Evolutionary conservation across 306 rosid species (phyloP), one percentile per base, ranked within the genome.

Genomic region (Dalbergia cultrata): DNA sequence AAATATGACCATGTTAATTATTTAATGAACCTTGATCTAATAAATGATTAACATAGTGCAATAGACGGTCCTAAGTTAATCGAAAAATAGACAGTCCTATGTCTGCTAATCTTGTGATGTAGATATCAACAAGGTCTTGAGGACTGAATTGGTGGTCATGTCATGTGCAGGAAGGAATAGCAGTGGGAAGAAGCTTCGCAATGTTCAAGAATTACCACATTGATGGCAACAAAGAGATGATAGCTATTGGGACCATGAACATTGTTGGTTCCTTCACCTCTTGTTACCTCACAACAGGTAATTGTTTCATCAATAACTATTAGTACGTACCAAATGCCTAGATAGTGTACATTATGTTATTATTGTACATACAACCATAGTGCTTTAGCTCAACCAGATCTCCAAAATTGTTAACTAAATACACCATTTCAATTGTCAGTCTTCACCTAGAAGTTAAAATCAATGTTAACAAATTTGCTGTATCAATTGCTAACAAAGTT

Each of bases 111-210:
- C 50, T 45, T 11, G 50, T 45, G 10, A 45, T 45, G 50, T 45
- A 45, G 50, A 26, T 52, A 44, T 5, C 44, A 41, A 65, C 26
- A 52, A 56, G 12, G 3, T 43, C 7, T 33, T 43, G 43, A 74
- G 63, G 9, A 57, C 1, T 56, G 3, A 64, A 14, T 70, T 56
- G 19, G 49, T 60, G 79, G 57, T 66, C n/a, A 18, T 72, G 34
- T 26, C 41, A 37, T 37, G 7, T 74, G 81, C 94, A 95, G 99
- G 99, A 95, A 90, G 99, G 99, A 81, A 93, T 95, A 84, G 98
- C 99, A 43, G 98, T 93, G 0, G 99, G 99, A 39, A 95, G 99
- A 84, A 95, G 99, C 92, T 95, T 95, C 86, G 89, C 99, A 37
- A 89, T 93, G 94, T 91, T 93, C 79, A 95, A 95, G 57, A 85